phyloP scores from a whole-genome alignment of 1,284 basidiomycete genomes.

The Rhodotorula sp. region DNA sequence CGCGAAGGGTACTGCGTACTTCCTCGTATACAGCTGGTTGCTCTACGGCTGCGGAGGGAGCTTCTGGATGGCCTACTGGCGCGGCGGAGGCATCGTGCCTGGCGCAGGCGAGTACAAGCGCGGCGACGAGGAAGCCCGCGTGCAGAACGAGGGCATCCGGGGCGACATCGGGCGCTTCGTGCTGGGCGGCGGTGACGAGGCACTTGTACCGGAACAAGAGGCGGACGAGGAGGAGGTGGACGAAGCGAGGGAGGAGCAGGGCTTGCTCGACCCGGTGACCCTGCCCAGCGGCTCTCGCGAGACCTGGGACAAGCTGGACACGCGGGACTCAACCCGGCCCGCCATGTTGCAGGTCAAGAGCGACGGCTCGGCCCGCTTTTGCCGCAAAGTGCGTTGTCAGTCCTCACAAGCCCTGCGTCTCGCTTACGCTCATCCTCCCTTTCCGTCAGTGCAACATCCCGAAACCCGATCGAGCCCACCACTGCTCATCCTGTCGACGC shows the following conservation, averaged over 20 bases:
- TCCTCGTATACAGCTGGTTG: not conserved
- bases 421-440: not conserved
- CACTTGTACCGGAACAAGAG: not conserved
- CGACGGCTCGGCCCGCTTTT: constrained; percentile 27
- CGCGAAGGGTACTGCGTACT: not conserved
- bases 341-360: constrained; percentile 17
- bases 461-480: constrained; percentile 49
- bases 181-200: not conserved
- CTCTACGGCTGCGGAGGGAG: constrained; percentile 17
- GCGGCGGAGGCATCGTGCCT: constrained; percentile 4
- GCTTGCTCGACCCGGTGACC: not conserved
- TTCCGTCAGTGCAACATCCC: constrained; percentile 41
- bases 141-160: not conserved
- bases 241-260: not conserved
- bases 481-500: constrained; percentile 45
- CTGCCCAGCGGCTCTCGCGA: too few relatives aligned
- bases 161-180: not conserved
- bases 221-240: not conserved
- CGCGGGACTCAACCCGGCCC: not conserved
- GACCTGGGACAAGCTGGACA: too few relatives aligned
- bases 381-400: constrained; percentile 19
- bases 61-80: constrained; percentile 17
- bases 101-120: constrained; percentile 1
- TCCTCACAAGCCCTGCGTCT: too few relatives aligned
- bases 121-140: constrained; percentile 16